Percentiles rank a stretch among this genome's conserved stretches.
Evolutionary conservation across 1,284 basidiomycete genomes (phyloP).

Genomic region (Amylostereum chailletii): DNA sequence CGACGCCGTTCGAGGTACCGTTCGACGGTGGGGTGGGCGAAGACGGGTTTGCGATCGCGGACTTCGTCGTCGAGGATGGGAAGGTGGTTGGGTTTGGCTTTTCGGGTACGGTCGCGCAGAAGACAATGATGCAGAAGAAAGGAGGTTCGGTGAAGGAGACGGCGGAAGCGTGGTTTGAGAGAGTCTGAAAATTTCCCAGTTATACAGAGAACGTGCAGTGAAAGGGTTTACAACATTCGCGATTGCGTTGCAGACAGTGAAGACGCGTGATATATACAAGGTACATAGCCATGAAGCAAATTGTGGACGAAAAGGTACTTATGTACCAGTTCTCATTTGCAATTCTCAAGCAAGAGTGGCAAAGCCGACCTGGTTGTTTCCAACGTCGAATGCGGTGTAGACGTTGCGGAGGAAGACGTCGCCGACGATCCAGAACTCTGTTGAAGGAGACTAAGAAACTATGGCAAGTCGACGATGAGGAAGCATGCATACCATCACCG

Average conservation of each 20-base stretch:
- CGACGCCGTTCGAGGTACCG: slow-evolving; percentile 16
- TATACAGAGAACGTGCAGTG: too few relatives aligned
- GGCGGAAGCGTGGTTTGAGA: neutral
- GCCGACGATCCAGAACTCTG: slow-evolving; percentile 21
- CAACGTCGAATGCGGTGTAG: neutral
- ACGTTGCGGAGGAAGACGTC: slow-evolving; percentile 18
- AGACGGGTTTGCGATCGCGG: slow-evolving; percentile 7
- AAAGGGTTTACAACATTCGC: too few relatives aligned
- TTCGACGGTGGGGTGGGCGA: slow-evolving; percentile 7
- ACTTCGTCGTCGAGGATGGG: slow-evolving; percentile 13
- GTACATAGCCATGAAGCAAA: neutral
- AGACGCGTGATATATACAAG: neutral
- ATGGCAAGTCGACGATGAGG: too few relatives aligned
- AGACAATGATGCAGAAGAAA: neutral
- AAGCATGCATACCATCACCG: neutral
- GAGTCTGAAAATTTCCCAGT: too few relatives aligned
- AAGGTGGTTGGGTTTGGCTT: neutral
- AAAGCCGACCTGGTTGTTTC: slow-evolving; percentile 1
- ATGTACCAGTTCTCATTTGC: neutral
- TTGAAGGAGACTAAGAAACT: too few relatives aligned
- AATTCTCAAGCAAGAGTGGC: neutral
- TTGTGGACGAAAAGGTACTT: neutral
- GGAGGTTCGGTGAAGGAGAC: slow-evolving; percentile 12
- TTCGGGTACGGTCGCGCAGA: neutral
- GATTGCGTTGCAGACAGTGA: too few relatives aligned